phyloP scores from a whole-genome alignment of 2,329 filamentous ascomycete species.

The Penicillium sp. region DNA sequence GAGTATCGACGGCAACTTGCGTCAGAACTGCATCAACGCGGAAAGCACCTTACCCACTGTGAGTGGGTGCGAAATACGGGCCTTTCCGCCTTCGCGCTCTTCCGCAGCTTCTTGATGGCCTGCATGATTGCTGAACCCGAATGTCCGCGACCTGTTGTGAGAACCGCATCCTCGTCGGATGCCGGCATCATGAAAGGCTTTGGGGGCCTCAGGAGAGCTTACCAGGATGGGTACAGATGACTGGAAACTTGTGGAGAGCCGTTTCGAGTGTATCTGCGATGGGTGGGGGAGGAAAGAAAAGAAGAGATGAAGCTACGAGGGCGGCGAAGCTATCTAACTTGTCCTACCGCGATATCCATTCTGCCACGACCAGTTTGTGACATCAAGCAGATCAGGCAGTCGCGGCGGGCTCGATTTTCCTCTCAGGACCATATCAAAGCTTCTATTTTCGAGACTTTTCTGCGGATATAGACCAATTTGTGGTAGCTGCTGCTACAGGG shows the following conservation, averaged over 20 bases:
- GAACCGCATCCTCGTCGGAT: not conserved
- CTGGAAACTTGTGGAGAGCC: not conserved
- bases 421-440: not conserved
- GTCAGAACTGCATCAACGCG: not conserved
- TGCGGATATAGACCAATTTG: not conserved
- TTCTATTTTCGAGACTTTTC: not conserved
- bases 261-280: not conserved
- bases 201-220: not conserved
- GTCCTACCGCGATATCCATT: not conserved
- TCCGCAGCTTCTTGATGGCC: not conserved
- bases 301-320: not conserved
- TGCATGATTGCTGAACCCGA: not conserved
- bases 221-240: not conserved
- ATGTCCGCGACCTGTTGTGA: not conserved
- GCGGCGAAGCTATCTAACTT: not conserved
- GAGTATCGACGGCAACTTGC: not conserved
- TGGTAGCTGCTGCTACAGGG: not conserved
- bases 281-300: not conserved
- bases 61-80: not conserved
- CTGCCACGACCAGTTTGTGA: not conserved
- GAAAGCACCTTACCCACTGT: not conserved
- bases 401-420: not conserved
- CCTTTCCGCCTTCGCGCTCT: not conserved
- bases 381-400: not conserved
- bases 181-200: not conserved